Percentiles rank a stretch among this genome's conserved stretches.
Evolutionary conservation across 75 land plant genomes (phyloP).

Genomic region (Cunninghamia lanceolata): DNA sequence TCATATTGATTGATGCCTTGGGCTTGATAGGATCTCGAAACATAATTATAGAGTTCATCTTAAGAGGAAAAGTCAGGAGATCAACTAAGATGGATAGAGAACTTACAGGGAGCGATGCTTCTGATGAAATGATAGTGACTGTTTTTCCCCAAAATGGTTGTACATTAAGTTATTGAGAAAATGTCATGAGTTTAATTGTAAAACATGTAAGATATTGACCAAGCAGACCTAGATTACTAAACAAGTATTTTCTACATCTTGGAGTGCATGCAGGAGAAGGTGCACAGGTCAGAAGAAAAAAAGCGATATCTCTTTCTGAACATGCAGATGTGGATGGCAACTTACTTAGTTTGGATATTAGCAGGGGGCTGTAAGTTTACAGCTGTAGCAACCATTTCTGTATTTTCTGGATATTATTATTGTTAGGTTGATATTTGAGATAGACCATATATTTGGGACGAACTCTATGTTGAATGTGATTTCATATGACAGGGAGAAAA

Average conservation of each 20-base stretch:
- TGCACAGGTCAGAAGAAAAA: background rate
- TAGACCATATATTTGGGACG: background rate
- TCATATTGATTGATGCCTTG: no score
- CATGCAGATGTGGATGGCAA: background rate
- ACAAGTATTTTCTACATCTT: background rate
- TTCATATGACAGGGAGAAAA: constrained; percentile 8
- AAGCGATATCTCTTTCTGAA: background rate
- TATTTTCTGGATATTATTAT: background rate
- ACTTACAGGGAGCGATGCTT: background rate
- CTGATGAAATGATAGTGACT: background rate
- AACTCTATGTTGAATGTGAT: background rate
- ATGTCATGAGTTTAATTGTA: background rate
- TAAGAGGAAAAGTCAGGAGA: background rate
- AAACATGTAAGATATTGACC: background rate
- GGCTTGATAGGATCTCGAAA: background rate
- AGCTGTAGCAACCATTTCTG: background rate
- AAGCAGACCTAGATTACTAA: background rate
- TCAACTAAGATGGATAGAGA: background rate
- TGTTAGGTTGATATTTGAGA: background rate
- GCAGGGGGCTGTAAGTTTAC: constrained; percentile 22
- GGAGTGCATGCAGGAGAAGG: background rate
- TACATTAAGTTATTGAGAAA: background rate
- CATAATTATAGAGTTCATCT: background rate
- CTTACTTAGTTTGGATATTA: constrained; percentile 18
- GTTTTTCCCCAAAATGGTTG: background rate